These are phyloP conservation scores for Ceratobasidium sp. DNA, from an alignment of 1,284 basidiomycete species.

Conservation along the genomic window DNA sequence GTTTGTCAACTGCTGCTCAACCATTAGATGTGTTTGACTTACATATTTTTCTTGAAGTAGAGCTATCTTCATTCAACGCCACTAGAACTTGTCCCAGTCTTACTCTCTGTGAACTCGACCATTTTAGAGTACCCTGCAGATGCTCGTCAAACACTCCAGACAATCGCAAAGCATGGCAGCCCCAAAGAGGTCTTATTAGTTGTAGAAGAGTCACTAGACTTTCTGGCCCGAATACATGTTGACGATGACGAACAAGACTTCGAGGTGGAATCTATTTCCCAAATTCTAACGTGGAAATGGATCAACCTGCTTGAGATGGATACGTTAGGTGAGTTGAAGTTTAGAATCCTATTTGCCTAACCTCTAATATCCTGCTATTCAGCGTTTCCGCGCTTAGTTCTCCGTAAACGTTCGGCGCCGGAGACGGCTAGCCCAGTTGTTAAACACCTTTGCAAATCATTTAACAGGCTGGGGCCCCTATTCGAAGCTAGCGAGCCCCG, in stretches of 20 bases:
- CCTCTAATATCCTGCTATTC: not conserved
- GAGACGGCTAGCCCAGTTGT: conserved; percentile 29
- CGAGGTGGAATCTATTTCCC: too few species aligned
- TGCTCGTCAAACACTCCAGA: not conserved
- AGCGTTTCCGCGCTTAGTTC: conserved; percentile 37
- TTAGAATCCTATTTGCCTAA: not conserved
- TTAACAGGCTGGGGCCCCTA: not conserved
- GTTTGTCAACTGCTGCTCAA: not conserved
- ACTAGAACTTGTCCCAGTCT: conserved; percentile 26
- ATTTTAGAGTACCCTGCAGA: not conserved
- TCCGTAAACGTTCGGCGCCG: conserved; percentile 37
- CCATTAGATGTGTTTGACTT: not conserved
- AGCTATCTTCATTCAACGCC: conserved; percentile 23
- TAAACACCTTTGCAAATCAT: conserved; percentile 22
- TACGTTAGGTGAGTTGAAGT: not conserved
- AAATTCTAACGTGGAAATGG: conserved; percentile 23
- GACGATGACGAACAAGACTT: not conserved
- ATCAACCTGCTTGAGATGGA: conserved; percentile 27
- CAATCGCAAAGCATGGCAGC: conserved; percentile 30
- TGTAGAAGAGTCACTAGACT: conserved; percentile 30
- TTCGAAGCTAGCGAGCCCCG: not conserved
- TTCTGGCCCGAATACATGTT: not conserved
- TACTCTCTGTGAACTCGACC: not conserved
- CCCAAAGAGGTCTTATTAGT: conserved; percentile 35
- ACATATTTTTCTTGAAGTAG: conserved; percentile 15